Evolutionary conservation across 768 basidiomycete genomes (phyloP), one percentile per base, ranked within the genome.

Genomic region (Hysterangium stoloniferum): DNA sequence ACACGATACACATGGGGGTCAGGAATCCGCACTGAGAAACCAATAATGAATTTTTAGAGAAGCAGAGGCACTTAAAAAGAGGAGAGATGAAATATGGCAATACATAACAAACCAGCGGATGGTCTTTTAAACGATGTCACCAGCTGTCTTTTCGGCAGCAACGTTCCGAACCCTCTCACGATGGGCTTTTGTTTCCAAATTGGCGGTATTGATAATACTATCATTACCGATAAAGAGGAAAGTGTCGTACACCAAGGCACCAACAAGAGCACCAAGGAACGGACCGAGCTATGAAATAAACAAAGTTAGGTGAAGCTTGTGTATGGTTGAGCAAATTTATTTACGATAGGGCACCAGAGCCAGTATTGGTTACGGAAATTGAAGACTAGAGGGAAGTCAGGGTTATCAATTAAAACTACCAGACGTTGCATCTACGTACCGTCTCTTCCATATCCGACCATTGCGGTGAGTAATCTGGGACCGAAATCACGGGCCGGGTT

Each of bases 401-500:
- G 37, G n/a, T 6, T 19, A 58, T 59, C 24, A 25, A 12, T 19
- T n/a, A 33, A 29, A 13, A 15, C 28, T 37, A 24, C 34, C 12
- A 40, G 28, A 28, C 3, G 29, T 6, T 2, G 19, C 4, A 19
- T 29, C 6, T 51, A 3, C n/a, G 15, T 41, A 42, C 49, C 78
- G 34, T 71, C 68, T 59, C 63, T 64, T 19, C 83, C 83, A 56
- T 84, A 86, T n/a, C 84, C 84, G 6, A 73, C 82, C 78, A 85
- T 83, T 4, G 82, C 73, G 1, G 81, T 84, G 59, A 84, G 62
- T 29, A 86, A 57, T 7, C 84, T 72, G 1, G 84, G 84, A 4
- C 84, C 84, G 25, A 86, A 66, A 64, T 86, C 84, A 58, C 84
- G 79, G 28, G 84, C 81, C 34, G 84, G 84, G 56, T 85, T 85